Conservation (phyloP, 2,329 filamentous ascomycete genomes). For the Trichoderma semiorbis region DNA sequence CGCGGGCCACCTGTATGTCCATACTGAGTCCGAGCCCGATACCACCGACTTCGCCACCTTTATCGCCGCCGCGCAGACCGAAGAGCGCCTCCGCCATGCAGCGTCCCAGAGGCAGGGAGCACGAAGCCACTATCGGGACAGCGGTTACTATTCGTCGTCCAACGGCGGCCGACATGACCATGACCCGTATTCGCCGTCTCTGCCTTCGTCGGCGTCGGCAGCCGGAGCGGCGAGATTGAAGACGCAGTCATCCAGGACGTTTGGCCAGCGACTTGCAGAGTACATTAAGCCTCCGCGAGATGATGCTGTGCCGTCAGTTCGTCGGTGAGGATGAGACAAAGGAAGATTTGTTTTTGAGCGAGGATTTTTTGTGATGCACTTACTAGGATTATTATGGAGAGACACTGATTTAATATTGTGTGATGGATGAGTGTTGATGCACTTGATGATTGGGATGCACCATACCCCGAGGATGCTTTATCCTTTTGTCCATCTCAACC, state of each 20-base stretch:
- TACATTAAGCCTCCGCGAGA: slow-evolving; percentile 19
- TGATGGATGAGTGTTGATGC: not conserved
- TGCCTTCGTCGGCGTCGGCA: not conserved
- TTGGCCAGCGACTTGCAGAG: slow-evolving; percentile 17
- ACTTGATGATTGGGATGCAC: not conserved
- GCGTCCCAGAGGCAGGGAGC: not conserved
- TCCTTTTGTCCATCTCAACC: not conserved
- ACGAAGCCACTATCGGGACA: slow-evolving; percentile 12
- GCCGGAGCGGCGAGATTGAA: not conserved
- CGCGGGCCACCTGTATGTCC: slow-evolving; percentile 14
- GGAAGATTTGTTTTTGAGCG: not conserved
- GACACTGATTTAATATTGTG: not conserved
- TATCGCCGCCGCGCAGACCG: slow-evolving; percentile 20
- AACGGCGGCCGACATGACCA: not conserved
- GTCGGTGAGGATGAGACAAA: not conserved
- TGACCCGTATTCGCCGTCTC: not conserved
- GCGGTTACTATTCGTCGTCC: slow-evolving; percentile 17
- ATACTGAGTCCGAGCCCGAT: not conserved
- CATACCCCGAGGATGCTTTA: not conserved
- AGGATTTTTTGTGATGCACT: not conserved
- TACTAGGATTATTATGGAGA: not conserved
- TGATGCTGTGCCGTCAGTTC: not conserved
- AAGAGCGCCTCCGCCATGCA: slow-evolving; percentile 14
- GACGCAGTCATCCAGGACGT: not conserved
- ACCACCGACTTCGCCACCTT: slow-evolving; percentile 25